These are phyloP conservation scores for Pseudofabraea citricarpa DNA, from an alignment of 2,329 filamentous ascomycete genomes.

Conservation along the genomic window DNA sequence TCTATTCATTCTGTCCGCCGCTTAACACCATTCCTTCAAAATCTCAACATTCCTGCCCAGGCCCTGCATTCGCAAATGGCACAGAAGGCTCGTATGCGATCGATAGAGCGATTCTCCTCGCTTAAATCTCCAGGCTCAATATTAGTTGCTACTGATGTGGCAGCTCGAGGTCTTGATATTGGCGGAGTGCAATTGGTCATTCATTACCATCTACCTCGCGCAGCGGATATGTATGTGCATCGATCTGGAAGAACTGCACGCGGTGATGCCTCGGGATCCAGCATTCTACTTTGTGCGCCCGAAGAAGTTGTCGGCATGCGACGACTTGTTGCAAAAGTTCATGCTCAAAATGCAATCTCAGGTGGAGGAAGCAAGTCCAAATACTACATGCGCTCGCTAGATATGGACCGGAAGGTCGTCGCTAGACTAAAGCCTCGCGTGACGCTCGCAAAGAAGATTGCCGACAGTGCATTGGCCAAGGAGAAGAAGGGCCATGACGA, in stretches of 20 bases:
- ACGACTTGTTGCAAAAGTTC: conserved; percentile 82
- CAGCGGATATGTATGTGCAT: conserved; percentile 92
- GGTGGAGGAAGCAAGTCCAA: conserved; percentile 40
- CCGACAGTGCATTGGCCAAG: conserved; percentile 78
- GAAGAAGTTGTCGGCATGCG: conserved; percentile 86
- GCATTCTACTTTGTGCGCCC: conserved; percentile 82
- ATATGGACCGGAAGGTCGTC: conserved; percentile 77
- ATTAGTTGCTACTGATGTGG: conserved; percentile 88
- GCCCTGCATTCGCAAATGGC: conserved; percentile 91
- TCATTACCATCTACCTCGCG: conserved; percentile 90
- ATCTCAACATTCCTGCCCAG: conserved; percentile 70
- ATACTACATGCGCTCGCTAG: conserved; percentile 73
- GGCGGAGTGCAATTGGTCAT: conserved; percentile 82
- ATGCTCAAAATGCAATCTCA: conserved; percentile 50
- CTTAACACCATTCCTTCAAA: conserved; percentile 77
- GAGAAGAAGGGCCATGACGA: conserved; percentile 82
- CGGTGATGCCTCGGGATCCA: conserved; percentile 70
- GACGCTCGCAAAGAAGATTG: conserved; percentile 78
- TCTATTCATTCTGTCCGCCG: conserved; percentile 90
- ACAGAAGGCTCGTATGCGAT: conserved; percentile 91
- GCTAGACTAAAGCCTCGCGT: conserved; percentile 72
- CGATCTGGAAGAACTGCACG: conserved; percentile 91
- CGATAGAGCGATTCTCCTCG: conserved; percentile 81
- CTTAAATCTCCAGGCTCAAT: conserved; percentile 55
- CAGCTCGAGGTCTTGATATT: conserved; percentile 90